These are phyloP conservation scores for Aphanomyces stellatus DNA, from an alignment of 352 stramenopile species.

Conservation along the genomic window DNA sequence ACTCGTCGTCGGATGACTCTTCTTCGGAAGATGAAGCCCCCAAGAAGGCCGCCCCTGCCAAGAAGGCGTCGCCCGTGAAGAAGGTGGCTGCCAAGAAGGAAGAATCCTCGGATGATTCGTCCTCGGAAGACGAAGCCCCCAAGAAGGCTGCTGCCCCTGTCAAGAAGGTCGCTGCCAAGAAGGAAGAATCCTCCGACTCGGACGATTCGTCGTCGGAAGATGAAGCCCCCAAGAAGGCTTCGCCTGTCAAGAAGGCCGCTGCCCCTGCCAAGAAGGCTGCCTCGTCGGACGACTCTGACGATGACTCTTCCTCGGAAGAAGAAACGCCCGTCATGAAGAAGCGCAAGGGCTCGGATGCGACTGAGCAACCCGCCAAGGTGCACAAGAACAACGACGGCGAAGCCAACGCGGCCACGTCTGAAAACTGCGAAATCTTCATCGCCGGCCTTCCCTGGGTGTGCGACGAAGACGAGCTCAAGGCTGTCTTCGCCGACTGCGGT, in stretches of 20 bases:
- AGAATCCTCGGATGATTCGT: slow-evolving; percentile 28
- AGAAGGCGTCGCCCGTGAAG: slow-evolving; percentile 27
- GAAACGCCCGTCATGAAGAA: slow-evolving; percentile 74
- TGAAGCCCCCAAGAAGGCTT: slow-evolving; percentile 17
- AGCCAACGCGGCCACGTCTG: slow-evolving; percentile 39
- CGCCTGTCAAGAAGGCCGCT: slow-evolving; percentile 31
- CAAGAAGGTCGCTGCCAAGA: slow-evolving; percentile 30
- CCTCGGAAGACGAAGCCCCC: slow-evolving; percentile 46
- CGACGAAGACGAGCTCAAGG: slow-evolving; percentile 90
- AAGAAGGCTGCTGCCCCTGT: slow-evolving; percentile 28
- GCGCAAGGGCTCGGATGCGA: slow-evolving; percentile 67
- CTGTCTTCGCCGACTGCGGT: slow-evolving; percentile 92
- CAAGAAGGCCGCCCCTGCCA: slow-evolving; percentile 34
- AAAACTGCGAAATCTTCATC: slow-evolving; percentile 78
- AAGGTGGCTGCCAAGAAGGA: slow-evolving; percentile 28
- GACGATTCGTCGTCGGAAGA: slow-evolving; percentile 26
- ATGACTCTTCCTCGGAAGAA: slow-evolving; percentile 37
- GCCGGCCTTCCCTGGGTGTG: slow-evolving; percentile 92
- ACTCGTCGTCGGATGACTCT: slow-evolving; percentile 43
- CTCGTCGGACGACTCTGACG: slow-evolving; percentile 46
- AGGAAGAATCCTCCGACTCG: slow-evolving; percentile 35
- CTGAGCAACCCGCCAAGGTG: slow-evolving; percentile 45
- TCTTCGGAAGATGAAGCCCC: slow-evolving; percentile 39
- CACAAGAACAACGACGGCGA: slow-evolving; percentile 69
- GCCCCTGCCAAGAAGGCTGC: slow-evolving; percentile 32